Conservation (phyloP, 2,329 filamentous ascomycete genomes). For the Botrytis elliptica region DNA sequence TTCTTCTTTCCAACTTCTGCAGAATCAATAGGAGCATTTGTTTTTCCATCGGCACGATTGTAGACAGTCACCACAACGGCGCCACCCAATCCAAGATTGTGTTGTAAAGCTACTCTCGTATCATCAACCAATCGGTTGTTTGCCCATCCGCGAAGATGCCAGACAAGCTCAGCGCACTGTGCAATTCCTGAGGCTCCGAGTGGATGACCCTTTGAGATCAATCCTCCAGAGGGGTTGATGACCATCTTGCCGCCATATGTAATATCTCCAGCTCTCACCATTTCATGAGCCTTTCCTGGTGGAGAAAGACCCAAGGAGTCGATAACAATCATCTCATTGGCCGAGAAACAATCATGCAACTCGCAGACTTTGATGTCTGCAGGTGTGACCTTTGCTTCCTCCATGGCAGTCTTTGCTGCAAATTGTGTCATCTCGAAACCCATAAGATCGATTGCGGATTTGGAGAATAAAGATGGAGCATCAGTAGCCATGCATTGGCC, state of each 20-base stretch:
- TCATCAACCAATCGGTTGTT: conserved; percentile 75
- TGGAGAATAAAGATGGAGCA: conserved; percentile 72
- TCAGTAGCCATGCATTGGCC: conserved; percentile 89
- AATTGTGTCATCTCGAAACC: conserved; percentile 80
- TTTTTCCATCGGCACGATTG: conserved; percentile 73
- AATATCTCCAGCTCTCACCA: conserved; percentile 83
- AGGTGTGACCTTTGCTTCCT: conserved; percentile 68
- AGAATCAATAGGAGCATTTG: conserved; percentile 61
- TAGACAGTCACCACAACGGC: conserved; percentile 91
- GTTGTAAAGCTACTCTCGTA: conserved; percentile 77
- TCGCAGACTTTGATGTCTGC: conserved; percentile 80
- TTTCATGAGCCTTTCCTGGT: conserved; percentile 84
- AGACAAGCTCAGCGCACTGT: conserved; percentile 91
- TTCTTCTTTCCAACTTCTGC: conserved; percentile 64
- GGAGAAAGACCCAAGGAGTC: conserved; percentile 80
- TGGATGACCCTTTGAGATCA: conserved; percentile 95
- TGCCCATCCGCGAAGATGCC: conserved; percentile 94
- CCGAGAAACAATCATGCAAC: conserved; percentile 94
- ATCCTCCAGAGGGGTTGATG: conserved; percentile 88
- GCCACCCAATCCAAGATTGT: conserved; percentile 89
- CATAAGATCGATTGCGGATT: conserved; percentile 81
- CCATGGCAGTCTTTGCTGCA: conserved; percentile 68
- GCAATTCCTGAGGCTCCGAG: conserved; percentile 92
- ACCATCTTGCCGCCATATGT: conserved; percentile 78
- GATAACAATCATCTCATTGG: conserved; percentile 89